Evolutionary conservation across 345 rosid species (phyloP), one percentile per base, ranked within the genome.

Genomic region (Dimocarpus longan): DNA sequence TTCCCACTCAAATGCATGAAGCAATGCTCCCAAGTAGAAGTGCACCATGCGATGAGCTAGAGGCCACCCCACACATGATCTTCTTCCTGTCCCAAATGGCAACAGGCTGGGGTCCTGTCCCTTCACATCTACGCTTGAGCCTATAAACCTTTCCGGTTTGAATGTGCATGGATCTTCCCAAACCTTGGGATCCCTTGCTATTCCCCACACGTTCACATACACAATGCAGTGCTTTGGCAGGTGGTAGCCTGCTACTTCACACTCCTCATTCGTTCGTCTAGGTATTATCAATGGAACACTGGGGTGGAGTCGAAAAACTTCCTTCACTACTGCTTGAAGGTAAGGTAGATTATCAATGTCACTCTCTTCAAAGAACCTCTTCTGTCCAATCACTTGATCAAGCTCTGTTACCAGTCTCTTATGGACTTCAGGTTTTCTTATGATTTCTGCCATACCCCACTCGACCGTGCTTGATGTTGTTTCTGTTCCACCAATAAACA

Each of bases 21-120:
- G 71, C 43, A 78, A 40, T 0, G 81, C 63, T 2, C 71, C 76
- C 71, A 78, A 64, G 76, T 78, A 78, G 37, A 63, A 71, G 10
- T 78, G 81, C 40, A 78, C 76, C 76, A 78, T 78, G 0, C 76
- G 50, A 40, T 78, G 76, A 63, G 76, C 88, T 0, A 80, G 81
- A 0, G 73, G 68, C 76, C 79, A 81, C 4, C 87, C 85, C 0
- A 81, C 85, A 32, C 85, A 85, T 28, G 83, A 82, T 71, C 87
- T 76, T 59, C 85, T 74, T 13, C 87, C 87, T 1, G 87, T 24
- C 13, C 87, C 93, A 43, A 90, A 90, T 0, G 91, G 93, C 62
- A 88, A 70, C 66, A 90, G 78, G 16, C 80, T 82, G 18, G 80
- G 84, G 81, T 88, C 87, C 79, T 87, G 86, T 0, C 87, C 87